These are phyloP conservation scores for Ganoderma lingzhi DNA, from an alignment of 1,284 basidiomycete species.

Conservation along the genomic window DNA sequence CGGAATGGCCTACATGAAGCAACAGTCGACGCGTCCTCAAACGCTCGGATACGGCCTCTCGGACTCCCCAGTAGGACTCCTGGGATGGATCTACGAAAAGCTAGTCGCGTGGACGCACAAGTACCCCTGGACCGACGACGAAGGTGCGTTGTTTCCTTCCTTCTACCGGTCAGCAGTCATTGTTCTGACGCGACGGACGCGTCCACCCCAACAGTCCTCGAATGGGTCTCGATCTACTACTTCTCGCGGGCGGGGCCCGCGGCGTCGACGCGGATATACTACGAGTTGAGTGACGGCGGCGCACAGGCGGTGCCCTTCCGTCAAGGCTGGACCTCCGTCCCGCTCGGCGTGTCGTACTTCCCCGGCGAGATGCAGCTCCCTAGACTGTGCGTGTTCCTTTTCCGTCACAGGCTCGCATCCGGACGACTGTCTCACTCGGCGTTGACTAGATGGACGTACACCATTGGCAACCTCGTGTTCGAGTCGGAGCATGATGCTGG, in stretches of 20 bases:
- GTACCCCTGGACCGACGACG: conserved; percentile 11
- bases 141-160: neutral
- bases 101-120: neutral
- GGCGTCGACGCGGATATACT: conserved; percentile 47
- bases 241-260: conserved; percentile 59
- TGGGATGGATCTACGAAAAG: conserved; percentile 41
- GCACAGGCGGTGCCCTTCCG: neutral
- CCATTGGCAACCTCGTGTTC: conserved; percentile 37
- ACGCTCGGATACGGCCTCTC: conserved; percentile 62
- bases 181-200: neutral
- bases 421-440: conserved; percentile 46
- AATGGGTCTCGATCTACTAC: conserved; percentile 57
- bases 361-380: conserved; percentile 42
- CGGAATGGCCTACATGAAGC: conserved; percentile 49
- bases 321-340: conserved; percentile 32
- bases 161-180: no score
- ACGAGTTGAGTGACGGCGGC: conserved; percentile 42
- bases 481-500: conserved; percentile 36
- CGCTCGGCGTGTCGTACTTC: conserved; percentile 44
- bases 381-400: conserved; percentile 30
- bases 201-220: neutral
- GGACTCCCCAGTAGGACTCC: conserved; percentile 64
- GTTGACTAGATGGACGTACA: conserved; percentile 33
- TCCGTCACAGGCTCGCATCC: conserved; percentile 31
- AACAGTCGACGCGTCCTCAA: conserved; percentile 61